These are phyloP conservation scores for Thalia dealbata DNA, from an alignment of 176 grass and related monocot genomes.

Conservation along the genomic window DNA sequence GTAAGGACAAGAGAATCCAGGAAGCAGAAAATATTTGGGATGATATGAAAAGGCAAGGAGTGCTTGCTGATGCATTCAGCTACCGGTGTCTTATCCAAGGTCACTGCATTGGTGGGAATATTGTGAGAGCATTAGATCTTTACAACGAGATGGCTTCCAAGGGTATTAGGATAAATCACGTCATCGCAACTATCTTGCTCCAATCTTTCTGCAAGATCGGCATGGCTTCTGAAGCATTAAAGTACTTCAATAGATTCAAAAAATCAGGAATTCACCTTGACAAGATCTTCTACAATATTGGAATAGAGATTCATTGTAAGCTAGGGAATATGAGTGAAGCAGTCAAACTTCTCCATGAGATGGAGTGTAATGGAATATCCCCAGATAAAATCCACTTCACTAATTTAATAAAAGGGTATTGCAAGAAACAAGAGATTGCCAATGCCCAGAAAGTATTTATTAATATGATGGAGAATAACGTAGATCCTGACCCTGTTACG, in stretches of 20 bases:
- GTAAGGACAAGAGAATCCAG: slow-evolving; percentile 57
- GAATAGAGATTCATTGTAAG: slow-evolving; percentile 52
- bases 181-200: slow-evolving; percentile 43
- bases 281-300: slow-evolving; percentile 59
- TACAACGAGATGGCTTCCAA: slow-evolving; percentile 42
- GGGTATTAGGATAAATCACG: slow-evolving; percentile 40
- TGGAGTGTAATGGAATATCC: slow-evolving; percentile 35
- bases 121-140: slow-evolving; percentile 51
- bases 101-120: slow-evolving; percentile 35
- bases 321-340: slow-evolving; percentile 46
- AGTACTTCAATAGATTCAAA: slow-evolving; percentile 42
- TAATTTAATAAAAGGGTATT: slow-evolving; percentile 68
- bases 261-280: slow-evolving; percentile 41
- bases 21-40: slow-evolving; percentile 63
- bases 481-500: slow-evolving; percentile 57
- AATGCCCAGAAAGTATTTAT: slow-evolving; percentile 42
- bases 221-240: slow-evolving; percentile 31
- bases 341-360: slow-evolving; percentile 51
- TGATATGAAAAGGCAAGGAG: slow-evolving; percentile 31
- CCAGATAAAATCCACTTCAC: slow-evolving; percentile 75
- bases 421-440: slow-evolving; percentile 36
- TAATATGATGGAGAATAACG: slow-evolving; percentile 48
- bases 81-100: slow-evolving; percentile 55
- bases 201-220: slow-evolving; percentile 46
- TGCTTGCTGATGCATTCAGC: slow-evolving; percentile 32